A percentile compares a stretch with the other conserved stretches of the same genome.
phyloP scores from a whole-genome alignment of 768 basidiomycete genomes.

The Favolaschia claudopus region DNA sequence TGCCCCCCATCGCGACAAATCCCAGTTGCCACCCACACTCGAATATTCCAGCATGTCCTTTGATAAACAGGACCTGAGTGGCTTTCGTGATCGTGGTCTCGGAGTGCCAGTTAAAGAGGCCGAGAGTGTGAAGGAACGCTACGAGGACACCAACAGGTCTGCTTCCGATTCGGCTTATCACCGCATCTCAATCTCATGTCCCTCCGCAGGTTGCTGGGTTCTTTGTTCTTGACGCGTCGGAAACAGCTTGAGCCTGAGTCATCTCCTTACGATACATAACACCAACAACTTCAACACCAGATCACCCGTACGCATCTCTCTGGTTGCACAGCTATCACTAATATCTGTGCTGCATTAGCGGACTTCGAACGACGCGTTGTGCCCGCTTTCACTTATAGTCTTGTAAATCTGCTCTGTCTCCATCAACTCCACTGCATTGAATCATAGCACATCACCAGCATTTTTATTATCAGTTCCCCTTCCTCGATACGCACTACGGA shows the following conservation, averaged over 20 bases:
- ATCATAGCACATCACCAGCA: too few relatives aligned
- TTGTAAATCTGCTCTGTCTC: too few relatives aligned
- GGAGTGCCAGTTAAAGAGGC: slow-evolving; percentile 45
- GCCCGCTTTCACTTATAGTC: too few relatives aligned
- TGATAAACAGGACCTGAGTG: slow-evolving; percentile 21
- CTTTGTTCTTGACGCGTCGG: slow-evolving; percentile 70
- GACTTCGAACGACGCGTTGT: too few relatives aligned
- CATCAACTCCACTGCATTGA: too few relatives aligned
- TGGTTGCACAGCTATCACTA: too few relatives aligned
- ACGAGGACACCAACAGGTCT: slow-evolving; percentile 74
- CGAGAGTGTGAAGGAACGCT: slow-evolving; percentile 59
- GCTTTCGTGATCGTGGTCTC: not conserved
- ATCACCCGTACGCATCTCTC: slow-evolving; percentile 16
- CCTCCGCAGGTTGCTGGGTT: slow-evolving; percentile 62
- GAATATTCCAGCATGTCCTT: slow-evolving; percentile 1
- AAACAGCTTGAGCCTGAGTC: slow-evolving; percentile 38
- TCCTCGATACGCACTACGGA: too few relatives aligned
- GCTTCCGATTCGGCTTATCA: slow-evolving; percentile 10
- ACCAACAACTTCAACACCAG: slow-evolving; percentile 18
- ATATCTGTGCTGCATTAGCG: too few relatives aligned
- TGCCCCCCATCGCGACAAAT: not conserved
- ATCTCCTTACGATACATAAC: not conserved
- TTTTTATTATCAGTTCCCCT: too few relatives aligned
- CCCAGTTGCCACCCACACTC: not conserved
- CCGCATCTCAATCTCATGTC: not conserved